Base-by-base conservation (phyloP, 768 basidiomycete genomes). In the Lyophyllum decastes region DNA sequence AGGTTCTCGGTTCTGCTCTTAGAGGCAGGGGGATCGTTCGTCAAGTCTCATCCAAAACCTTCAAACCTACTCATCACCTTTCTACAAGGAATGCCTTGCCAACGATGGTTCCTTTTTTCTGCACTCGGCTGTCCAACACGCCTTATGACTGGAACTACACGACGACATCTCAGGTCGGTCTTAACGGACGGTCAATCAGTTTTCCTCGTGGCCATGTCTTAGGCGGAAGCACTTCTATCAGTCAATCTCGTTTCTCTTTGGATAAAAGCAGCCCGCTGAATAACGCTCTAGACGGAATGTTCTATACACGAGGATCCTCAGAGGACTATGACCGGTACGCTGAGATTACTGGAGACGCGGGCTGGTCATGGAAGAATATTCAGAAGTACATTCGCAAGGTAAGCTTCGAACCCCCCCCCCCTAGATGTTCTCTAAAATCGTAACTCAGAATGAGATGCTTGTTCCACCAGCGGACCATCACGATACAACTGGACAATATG, bases 311-410 rank as follows among this genome's bases (percentile, higher is more conserved):
- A 14, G 74, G 73, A 4, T 69, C 70, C 2, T 53, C 57, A 24
- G 70, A 71, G 33, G 73, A 76, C 49, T 73, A 63, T 46, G 63
- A 76, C 44, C 63, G 70, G 8, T 72, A 60, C 48, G 70, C 73
- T 1, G 41, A 53, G 12, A 52, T 71, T 38, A 69, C 70, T 3
- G 61, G 58, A 3, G 74, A 76, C 53, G 38, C 56, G 4, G 72
- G 70, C 9, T 76, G 73, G 75, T 65, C 69, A 10, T 76, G 73
- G 73, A 35, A 57, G 11, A 61, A 47, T 8, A 59, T 76, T 25
- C 65, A 66, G 35, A 61, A 55, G 2, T 75, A 71, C 45, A 63
- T 72, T 38, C 61, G 52, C 26, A 70, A 64, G 61, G 72, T 70
- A 30, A 26, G 25, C 21, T 17, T 30, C 21, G 3, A 17, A 25